Conservation (phyloP, 1,139 yeast genomes). For the Saccharomycopsis phalli region DNA sequence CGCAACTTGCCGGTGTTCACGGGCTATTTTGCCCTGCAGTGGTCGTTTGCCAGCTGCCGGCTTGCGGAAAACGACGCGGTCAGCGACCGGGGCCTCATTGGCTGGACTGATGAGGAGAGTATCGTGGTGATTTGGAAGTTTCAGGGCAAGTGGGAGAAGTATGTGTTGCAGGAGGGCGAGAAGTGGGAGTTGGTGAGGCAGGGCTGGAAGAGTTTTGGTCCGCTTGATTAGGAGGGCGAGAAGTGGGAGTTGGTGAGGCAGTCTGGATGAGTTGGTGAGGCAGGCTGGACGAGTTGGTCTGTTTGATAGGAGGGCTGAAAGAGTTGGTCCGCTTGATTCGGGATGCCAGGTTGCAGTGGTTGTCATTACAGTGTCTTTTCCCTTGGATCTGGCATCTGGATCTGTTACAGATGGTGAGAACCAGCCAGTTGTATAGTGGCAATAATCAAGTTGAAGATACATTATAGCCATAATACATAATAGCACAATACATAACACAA, state of each 20-base stretch:
- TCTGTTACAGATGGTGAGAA: too few species aligned
- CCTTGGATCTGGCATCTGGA: too few species aligned
- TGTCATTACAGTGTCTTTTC: too few species aligned
- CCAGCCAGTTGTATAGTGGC: too few species aligned
- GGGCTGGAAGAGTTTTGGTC: conserved; percentile 66
- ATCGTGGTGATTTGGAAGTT: conserved; percentile 65
- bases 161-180: conserved; percentile 49
- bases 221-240: conserved; percentile 15
- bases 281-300: neutral
- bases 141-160: conserved; percentile 78
- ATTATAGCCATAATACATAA: too few species aligned
- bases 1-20: conserved; percentile 64
- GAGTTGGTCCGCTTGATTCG: too few species aligned
- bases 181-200: conserved; percentile 57
- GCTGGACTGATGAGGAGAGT: conserved; percentile 69
- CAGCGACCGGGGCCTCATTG: conserved; percentile 57
- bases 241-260: neutral
- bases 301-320: too few species aligned
- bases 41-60: conserved; percentile 84
- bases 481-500: too few species aligned
- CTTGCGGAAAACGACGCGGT: conserved; percentile 34
- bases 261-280: neutral
- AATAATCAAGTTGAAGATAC: too few species aligned
- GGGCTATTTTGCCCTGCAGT: conserved; percentile 70
- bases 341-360: too few species aligned